Percentiles rank a stretch among this genome's conserved stretches.
These are phyloP conservation scores for Populus davidiana DNA, from an alignment of 345 rosid species.

Conservation along the genomic window DNA sequence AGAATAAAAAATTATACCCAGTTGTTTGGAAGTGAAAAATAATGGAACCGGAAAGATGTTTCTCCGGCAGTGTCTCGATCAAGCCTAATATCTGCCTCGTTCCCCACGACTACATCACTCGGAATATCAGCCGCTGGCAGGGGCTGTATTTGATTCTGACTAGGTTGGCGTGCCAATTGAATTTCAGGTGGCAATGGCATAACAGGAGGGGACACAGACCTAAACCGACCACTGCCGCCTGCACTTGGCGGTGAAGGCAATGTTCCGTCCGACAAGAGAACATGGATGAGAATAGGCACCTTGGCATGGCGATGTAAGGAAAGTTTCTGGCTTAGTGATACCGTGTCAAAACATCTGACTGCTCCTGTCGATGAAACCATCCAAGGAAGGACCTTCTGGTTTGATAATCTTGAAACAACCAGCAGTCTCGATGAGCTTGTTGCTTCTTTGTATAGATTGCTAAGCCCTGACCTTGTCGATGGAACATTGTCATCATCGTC, in stretches of 20 bases:
- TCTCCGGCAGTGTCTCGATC: conserved; percentile 73
- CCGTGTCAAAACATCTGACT: conserved; percentile 71
- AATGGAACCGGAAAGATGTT: conserved; percentile 76
- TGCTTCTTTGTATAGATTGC: conserved; percentile 60
- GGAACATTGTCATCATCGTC: conserved; percentile 59
- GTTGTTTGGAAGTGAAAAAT: conserved; percentile 61
- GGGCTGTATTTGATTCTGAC: conserved; percentile 61
- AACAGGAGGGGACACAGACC: conserved; percentile 32
- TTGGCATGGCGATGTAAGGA: conserved; percentile 88
- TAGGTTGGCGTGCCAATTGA: conserved; percentile 35
- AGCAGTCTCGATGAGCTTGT: conserved; percentile 48
- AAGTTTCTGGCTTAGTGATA: conserved; percentile 87
- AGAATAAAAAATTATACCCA: conserved; percentile 33
- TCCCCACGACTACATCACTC: conserved; percentile 12
- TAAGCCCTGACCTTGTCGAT: conserved; percentile 77
- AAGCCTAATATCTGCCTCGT: conserved; percentile 31
- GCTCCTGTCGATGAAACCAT: conserved; percentile 89
- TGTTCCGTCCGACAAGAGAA: conserved; percentile 61
- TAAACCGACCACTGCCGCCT: conserved; percentile 23
- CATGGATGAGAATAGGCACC: conserved; percentile 60
- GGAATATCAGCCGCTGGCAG: conserved; percentile 34
- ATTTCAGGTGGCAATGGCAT: conserved; percentile 37
- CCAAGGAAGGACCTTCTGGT: conserved; percentile 90
- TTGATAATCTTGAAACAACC: conserved; percentile 69
- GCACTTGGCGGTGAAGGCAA: conserved; percentile 20